phyloP scores from a whole-genome alignment of 345 rosid species.

The Rhodomyrtus tomentosa region DNA sequence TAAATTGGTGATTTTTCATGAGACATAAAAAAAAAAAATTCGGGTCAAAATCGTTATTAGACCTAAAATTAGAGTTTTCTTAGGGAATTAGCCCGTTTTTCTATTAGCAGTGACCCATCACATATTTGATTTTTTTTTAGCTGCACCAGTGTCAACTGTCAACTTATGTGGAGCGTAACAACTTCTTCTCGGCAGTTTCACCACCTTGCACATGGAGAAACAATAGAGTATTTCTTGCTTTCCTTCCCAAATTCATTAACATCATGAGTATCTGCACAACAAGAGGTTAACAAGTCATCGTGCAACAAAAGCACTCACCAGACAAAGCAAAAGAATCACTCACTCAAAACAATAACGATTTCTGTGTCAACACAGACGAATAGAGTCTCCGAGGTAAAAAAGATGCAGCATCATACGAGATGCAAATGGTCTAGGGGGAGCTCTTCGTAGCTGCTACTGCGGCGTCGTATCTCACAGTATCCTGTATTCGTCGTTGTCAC shows the following conservation, averaged over 20 bases:
- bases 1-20: no score
- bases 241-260: not conserved
- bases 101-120: not conserved
- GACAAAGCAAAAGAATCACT: not conserved
- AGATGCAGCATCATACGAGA: not conserved
- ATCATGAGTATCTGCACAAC: not conserved
- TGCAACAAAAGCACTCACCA: not conserved
- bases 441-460: not conserved
- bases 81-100: no score
- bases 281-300: not conserved
- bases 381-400: not conserved
- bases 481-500: slow-evolving; percentile 40
- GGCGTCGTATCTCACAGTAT: slow-evolving; percentile 15
- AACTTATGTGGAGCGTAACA: not conserved
- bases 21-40: no score
- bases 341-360: not conserved
- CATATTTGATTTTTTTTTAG: not conserved
- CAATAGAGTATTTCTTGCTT: not conserved
- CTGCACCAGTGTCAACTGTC: not conserved
- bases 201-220: not conserved
- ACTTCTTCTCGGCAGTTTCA: not conserved
- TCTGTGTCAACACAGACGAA: not conserved
- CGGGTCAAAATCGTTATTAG: no score
- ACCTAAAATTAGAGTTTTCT: no score
- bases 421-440: not conserved